Base-by-base conservation (phyloP, 2,329 filamentous ascomycete genomes). In the Tolypocladium endophyticum region DNA sequence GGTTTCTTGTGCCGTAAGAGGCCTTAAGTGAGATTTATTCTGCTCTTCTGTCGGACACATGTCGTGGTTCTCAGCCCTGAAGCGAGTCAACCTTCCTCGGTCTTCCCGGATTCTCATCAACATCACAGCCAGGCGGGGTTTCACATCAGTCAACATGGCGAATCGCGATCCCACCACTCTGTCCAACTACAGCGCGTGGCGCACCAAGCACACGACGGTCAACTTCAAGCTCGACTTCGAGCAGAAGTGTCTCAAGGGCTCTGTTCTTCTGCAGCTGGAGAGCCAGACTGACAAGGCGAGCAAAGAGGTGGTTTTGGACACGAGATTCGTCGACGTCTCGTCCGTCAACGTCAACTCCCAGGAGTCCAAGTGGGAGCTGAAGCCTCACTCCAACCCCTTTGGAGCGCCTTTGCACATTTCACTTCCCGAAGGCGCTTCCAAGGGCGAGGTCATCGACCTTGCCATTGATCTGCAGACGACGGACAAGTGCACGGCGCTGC, bases 121-220 rank as follows among this genome's bases (percentile, higher is more conserved):
- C 58, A 52, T 59, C 12, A 60, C 38, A 39, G 30, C 50, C 18
- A 55, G 45, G 20, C 56, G 59, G 35, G 28, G 20, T 45, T 69
- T 74, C 58, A 69, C 70, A 62, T 66, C 70, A 14, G 62, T 66
- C 62, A 70, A 61, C 56, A 73, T 72, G 72, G 64, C 65, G 56
- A 68, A 66, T 57, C 84, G 90, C 69, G 93, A 97, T 76, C 92
- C 92, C 58, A 95, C 92, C 73, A 97, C 94, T 33, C 77, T 94
- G 61, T 89, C 90, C 71, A 97, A 97, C 78, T 97, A 97, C 75
- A 86, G 90, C 73, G 86, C 88, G 59, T 97, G 91, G 86, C 80
- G 84, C 62, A 96, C 90, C 23, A 86, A 82, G 71, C 92, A 97
- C 77, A 94, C 91, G 25, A 87, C 84, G 25, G 89, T 90, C 60